phyloP scores from a whole-genome alignment of 371 early-diverging fungal species.

The Sporodiniella umbellata region DNA sequence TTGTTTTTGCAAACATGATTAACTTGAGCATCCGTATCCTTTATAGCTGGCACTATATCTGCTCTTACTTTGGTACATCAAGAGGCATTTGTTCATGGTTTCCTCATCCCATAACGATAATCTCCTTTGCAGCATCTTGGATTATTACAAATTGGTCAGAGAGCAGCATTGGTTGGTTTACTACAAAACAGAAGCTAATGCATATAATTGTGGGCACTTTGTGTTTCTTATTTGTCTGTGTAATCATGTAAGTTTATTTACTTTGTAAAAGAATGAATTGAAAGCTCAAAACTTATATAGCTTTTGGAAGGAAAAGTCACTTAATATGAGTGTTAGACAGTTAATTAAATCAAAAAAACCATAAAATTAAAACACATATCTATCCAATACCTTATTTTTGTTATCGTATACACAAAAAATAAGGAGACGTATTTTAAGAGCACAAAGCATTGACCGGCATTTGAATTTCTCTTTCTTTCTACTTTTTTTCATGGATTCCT shows the following conservation, averaged over 20 bases:
- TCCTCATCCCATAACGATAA: constrained; percentile 35
- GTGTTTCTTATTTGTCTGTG: constrained; percentile 30
- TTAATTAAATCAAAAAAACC: constrained; percentile 6
- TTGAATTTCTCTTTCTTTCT: too few species aligned
- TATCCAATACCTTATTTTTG: background rate
- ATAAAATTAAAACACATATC: background rate
- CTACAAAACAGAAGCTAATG: constrained; percentile 43
- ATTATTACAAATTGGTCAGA: constrained; percentile 55
- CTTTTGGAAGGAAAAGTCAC: constrained; percentile 25
- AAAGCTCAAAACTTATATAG: constrained; percentile 7
- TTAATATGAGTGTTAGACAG: constrained; percentile 21
- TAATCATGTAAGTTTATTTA: constrained; percentile 47
- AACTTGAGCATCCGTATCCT: constrained; percentile 78
- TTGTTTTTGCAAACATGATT: constrained; percentile 84
- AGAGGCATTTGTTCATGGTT: constrained; percentile 33
- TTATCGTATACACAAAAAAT: too few species aligned
- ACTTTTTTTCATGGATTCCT: too few species aligned
- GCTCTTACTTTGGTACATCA: constrained; percentile 39
- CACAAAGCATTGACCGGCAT: too few species aligned
- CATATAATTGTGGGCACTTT: constrained; percentile 61
- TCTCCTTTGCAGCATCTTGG: constrained; percentile 54
- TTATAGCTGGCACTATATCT: constrained; percentile 71
- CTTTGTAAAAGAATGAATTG: background rate
- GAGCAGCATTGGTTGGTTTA: constrained; percentile 55
- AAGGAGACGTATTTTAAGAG: too few species aligned